Evolutionary conservation across 495 filamentous ascomycete genomes (phyloP).

Genomic region (Astrocystis sublimbata): DNA sequence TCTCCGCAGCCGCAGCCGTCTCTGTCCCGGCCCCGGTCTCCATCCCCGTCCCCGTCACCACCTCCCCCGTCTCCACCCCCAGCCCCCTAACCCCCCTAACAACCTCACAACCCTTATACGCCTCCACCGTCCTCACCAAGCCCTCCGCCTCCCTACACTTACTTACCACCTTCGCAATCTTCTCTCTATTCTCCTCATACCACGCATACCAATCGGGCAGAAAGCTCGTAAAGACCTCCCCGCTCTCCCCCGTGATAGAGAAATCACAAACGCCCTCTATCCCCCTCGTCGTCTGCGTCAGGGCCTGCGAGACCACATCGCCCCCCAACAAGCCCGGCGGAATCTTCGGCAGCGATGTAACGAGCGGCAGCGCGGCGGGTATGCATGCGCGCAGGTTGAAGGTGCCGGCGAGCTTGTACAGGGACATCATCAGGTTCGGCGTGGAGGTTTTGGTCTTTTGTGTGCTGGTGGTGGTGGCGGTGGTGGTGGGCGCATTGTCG

Average conservation of each 20-base stretch:
- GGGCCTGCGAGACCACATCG: constrained; percentile 12
- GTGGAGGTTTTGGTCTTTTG: constrained; percentile 5
- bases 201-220: constrained; percentile 18
- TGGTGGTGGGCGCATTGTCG: constrained; percentile 1
- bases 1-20: neutral
- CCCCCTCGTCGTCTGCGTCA: constrained; percentile 13
- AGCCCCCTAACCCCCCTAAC: neutral
- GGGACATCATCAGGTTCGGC: constrained; percentile 5
- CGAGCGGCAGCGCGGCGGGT: constrained; percentile 9
- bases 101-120: constrained; percentile 18
- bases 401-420: constrained; percentile 11
- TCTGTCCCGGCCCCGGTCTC: neutral
- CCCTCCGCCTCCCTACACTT: constrained; percentile 2
- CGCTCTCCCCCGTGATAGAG: constrained; percentile 12
- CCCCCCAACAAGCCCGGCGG: constrained; percentile 7
- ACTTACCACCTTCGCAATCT: constrained; percentile 3
- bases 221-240: constrained; percentile 16
- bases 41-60: neutral
- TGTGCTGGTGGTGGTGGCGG: neutral
- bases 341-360: constrained; percentile 14
- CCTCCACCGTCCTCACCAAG: constrained; percentile 17
- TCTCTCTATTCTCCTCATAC: constrained; percentile 11
- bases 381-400: constrained; percentile 18
- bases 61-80: neutral
- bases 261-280: constrained; percentile 16